A percentile compares a stretch with the other conserved stretches of the same genome.
These are phyloP conservation scores for Plectosphaerella cucumerina DNA, from an alignment of 2,329 filamentous ascomycete genomes.

Conservation along the genomic window DNA sequence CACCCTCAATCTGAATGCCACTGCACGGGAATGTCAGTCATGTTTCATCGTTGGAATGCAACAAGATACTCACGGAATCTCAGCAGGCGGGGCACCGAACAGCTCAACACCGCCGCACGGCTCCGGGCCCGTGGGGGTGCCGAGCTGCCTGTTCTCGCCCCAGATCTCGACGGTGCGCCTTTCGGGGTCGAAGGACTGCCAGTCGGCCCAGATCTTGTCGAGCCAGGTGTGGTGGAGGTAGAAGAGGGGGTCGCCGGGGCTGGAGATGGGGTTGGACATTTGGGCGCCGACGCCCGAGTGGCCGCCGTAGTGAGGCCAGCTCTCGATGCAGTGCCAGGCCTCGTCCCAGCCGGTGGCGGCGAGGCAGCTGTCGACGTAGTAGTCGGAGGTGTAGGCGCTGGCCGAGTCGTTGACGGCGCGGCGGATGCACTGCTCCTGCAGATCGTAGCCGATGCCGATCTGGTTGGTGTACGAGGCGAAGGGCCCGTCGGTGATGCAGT, in stretches of 20 bases:
- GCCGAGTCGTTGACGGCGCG: background rate
- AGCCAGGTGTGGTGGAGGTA: slow-evolving; percentile 21
- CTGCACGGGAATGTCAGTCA: background rate
- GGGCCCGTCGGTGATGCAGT: slow-evolving; percentile 1
- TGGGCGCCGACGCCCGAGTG: slow-evolving; percentile 18
- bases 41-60: background rate
- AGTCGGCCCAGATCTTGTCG: slow-evolving; percentile 19
- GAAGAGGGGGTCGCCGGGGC: slow-evolving; percentile 26
- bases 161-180: slow-evolving; percentile 4
- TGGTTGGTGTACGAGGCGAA: slow-evolving; percentile 8
- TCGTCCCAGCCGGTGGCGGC: background rate
- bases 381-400: background rate
- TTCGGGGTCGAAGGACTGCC: slow-evolving; percentile 13
- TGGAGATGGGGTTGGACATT: slow-evolving; percentile 12
- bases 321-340: slow-evolving; percentile 22
- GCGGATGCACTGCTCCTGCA: slow-evolving; percentile 1
- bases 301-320: slow-evolving; percentile 18
- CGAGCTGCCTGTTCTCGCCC: slow-evolving; percentile 1
- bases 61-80: background rate
- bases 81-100: background rate
- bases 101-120: background rate
- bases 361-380: background rate
- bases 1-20: slow-evolving; percentile 5
- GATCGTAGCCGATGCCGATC: slow-evolving; percentile 12
- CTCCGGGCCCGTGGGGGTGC: background rate